Conservation (phyloP, 2,329 filamentous ascomycete species). For the Botryotinia convoluta region DNA sequence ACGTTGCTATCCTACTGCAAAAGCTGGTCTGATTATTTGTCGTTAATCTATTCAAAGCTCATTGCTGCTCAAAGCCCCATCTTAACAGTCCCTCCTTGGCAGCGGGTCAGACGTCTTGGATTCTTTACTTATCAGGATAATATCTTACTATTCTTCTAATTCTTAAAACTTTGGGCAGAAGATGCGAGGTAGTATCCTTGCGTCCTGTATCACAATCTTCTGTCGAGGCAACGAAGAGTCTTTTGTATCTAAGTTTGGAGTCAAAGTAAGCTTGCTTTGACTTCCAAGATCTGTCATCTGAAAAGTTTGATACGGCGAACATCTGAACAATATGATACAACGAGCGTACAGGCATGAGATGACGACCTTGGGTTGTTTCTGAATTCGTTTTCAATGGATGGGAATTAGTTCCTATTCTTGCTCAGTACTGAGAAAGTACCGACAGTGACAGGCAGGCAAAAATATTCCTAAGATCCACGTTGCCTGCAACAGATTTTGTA, state of each 20-base stretch:
- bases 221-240: background rate
- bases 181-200: background rate
- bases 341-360: constrained; percentile 5
- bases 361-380: background rate
- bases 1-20: background rate
- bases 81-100: background rate
- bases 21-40: background rate
- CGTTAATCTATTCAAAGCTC: constrained; percentile 3
- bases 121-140: background rate
- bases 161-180: background rate
- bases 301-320: background rate
- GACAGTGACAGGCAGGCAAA: background rate
- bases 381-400: background rate
- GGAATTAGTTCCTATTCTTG: background rate
- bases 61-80: background rate
- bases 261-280: background rate
- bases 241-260: background rate
- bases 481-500: constrained; percentile 14
- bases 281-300: constrained; percentile 7
- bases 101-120: constrained; percentile 9
- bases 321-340: constrained; percentile 7
- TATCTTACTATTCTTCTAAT: background rate
- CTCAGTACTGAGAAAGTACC: background rate
- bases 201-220: background rate
- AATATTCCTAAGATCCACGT: background rate